A percentile compares a stretch with the other conserved stretches of the same genome.
phyloP scores from a whole-genome alignment of 2,329 filamentous ascomycete species.

The Apiospora arundinis region DNA sequence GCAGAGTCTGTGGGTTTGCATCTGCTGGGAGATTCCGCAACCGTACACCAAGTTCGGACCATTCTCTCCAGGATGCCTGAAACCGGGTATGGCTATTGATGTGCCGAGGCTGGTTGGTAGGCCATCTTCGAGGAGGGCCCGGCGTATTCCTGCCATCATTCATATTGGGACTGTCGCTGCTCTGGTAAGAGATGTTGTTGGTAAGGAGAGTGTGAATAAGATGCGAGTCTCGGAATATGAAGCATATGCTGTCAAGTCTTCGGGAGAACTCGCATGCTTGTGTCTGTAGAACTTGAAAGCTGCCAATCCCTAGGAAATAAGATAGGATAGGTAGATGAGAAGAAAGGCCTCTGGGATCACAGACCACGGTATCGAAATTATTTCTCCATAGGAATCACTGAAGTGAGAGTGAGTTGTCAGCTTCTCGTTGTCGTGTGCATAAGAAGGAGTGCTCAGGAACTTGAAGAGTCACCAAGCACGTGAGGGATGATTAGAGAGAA shows the following conservation, averaged over 20 bases:
- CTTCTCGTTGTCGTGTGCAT: neutral
- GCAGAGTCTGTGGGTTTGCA: conserved; percentile 53
- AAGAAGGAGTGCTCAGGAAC: neutral
- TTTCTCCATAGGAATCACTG: neutral
- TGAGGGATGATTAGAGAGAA: too few relatives aligned
- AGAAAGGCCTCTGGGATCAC: too few relatives aligned
- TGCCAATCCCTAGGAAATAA: too few relatives aligned
- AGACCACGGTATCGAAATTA: too few relatives aligned
- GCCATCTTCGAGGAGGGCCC: neutral
- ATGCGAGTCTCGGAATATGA: neutral
- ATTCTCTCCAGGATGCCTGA: conserved; percentile 25
- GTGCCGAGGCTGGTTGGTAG: neutral
- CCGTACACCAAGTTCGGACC: conserved; percentile 42
- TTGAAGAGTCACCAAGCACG: neutral
- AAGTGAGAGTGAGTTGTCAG: neutral
- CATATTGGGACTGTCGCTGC: neutral
- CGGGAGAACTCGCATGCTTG: neutral
- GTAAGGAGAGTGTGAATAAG: neutral
- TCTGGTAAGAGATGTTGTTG: neutral
- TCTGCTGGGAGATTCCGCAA: conserved; percentile 43
- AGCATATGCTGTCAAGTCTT: neutral
- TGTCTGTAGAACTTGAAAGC: neutral
- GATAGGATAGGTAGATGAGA: too few relatives aligned
- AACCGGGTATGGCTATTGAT: neutral
- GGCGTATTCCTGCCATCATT: neutral